These are phyloP conservation scores for Fusarium agapanthi DNA, from an alignment of 2,329 filamentous ascomycete species.

Conservation along the genomic window DNA sequence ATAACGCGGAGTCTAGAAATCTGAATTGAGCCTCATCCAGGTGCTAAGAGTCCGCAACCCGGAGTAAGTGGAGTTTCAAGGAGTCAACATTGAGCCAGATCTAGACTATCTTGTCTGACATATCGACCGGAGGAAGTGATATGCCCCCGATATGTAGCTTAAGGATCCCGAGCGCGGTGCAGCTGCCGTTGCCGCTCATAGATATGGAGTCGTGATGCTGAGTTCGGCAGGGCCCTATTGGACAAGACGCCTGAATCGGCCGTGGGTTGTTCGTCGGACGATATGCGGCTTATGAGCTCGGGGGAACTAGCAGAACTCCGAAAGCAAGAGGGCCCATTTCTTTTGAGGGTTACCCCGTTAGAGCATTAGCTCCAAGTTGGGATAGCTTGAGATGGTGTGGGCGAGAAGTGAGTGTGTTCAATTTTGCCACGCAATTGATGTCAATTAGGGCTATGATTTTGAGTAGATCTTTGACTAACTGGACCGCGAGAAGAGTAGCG, in stretches of 20 bases:
- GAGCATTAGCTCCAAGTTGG: conserved; percentile 16
- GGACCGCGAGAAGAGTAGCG: neutral
- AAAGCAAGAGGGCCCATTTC: neutral
- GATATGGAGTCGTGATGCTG: neutral
- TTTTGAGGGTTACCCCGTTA: conserved; percentile 20
- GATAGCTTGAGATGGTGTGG: conserved; percentile 17
- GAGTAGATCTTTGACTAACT: neutral
- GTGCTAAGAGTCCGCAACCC: conserved; percentile 14
- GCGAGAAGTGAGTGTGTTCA: neutral
- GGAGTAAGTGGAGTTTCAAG: conserved; percentile 21
- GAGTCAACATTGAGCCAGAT: conserved; percentile 13
- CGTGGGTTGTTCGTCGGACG: conserved; percentile 6
- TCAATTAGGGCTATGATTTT: neutral
- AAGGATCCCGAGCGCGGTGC: conserved; percentile 2
- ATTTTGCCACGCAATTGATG: conserved; percentile 14
- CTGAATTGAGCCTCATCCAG: conserved; percentile 15
- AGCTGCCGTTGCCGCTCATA: conserved; percentile 14
- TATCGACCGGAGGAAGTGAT: conserved; percentile 4
- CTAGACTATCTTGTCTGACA: conserved; percentile 9
- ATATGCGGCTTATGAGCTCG: conserved; percentile 19
- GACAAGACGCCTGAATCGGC: conserved; percentile 18
- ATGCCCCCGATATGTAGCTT: conserved; percentile 19
- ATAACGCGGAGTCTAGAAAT: conserved; percentile 1
- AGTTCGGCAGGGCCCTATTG: conserved; percentile 16
- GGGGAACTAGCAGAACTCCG: conserved; percentile 29